Base-by-base conservation (phyloP, 805 yeast species). In the Lipomyces spencermartinsiae region DNA sequence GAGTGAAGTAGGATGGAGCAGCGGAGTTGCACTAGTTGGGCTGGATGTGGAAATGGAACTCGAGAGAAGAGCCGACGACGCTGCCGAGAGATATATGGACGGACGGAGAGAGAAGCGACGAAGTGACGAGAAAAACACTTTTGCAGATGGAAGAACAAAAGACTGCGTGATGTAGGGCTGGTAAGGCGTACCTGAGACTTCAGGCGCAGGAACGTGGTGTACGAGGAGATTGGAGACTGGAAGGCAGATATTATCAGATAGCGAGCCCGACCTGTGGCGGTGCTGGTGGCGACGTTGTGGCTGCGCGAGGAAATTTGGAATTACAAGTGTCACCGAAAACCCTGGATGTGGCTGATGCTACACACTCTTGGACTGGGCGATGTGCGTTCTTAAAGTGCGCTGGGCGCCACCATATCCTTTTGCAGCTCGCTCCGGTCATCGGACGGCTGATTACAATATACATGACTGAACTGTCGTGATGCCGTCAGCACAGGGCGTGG, bases 81-180 rank as follows among this genome's bases (percentile, higher is more conserved):
- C 49, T 16, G 60, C 60, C 1, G 60, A 57, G 22, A 57, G 60
- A 14, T 22, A 25, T 25, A 33, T 33, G 49, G 60, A 57, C 16
- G 56, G 25, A 35, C 60, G 43, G 49, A 57, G 60, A 33, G 55
- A 57, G 14, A 25, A 25, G 16, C 60, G 60, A 31, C 60, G 60
- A 31, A 57, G 34, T 22, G 55, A 22, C n/a, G 60, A 35, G 16
- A 31, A 57, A 29, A 57, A 57, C 60, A 57, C 35, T 29, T 34
- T 57, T 12, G 57, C 60, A 31, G 49, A 39, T 14, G 59, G 60
- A 25, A 31, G 31, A 39, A 25, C 12, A 31, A 25, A 22, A 22
- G 14, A 57, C 57, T 31, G 37, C 55, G 60, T 12, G 29, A 31
- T 12, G 43, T n/a, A 22, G 49, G 46, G 49, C 39, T 43, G 49